Base-by-base conservation (phyloP, 148 eudicot species). In the Silene conica region DNA sequence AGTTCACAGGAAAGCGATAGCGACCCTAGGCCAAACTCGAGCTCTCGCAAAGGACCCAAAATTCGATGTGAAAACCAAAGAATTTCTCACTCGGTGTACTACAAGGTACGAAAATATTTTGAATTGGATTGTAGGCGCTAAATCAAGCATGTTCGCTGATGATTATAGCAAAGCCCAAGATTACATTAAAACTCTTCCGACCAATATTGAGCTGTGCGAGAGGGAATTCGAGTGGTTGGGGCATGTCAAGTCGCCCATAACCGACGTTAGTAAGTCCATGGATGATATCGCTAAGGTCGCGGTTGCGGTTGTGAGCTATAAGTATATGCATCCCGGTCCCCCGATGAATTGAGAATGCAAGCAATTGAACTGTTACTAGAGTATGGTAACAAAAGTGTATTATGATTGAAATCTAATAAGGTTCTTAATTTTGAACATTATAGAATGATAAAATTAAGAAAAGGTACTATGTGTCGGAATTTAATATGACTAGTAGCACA, bases 181-280 rank as follows among this genome's bases (percentile, higher is more conserved):
- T 16, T 12, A 45, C 8, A 63, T 65, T 23, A 28, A 4, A 4
- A 14, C 7, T 1, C 14, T 74, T 4, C 54, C 71, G 0, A 60
- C 46, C 13, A 43, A 46, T 12, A 25, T 25, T 2, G 67, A 76
- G 41, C 15, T 25, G 46, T 76, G 78, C 26, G 78, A 76, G 38
- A 25, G 12, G 66, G 68, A 67, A 23, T 76, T 76, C 15, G 38
- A 23, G 31, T 66, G 26, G n/a, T 20, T 55, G 31, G 73, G 26
- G 12, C 38, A 57, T 16, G 15, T 59, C 4, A n/a, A 23, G 48
- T 76, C 78, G 5, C 73, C 78, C 13, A 68, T 76, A 23, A 43
- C 59, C 4, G 5, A 5, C 16, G 67, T 68, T 59, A 68, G 73
- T 57, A 23, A 60, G 45, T 59, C 28, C 45, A 45, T 41, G 8